Evolutionary conservation across 805 yeast genomes (phyloP).

Genomic region (Cyberlindnera galapagoensis): DNA sequence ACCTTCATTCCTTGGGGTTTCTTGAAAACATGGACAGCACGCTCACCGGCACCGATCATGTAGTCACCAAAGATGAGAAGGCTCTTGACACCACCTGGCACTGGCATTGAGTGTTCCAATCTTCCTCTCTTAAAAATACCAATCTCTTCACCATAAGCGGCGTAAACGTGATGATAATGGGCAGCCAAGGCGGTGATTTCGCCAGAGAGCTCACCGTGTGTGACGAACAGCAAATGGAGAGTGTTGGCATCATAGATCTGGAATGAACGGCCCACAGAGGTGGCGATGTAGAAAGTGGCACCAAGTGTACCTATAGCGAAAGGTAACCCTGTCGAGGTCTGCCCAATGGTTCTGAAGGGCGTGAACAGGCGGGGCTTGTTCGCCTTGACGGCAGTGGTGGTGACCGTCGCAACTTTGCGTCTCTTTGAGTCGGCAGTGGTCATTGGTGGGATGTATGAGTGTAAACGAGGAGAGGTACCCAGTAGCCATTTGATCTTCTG

Average conservation of each 20-base stretch:
- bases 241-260: slow-evolving; percentile 92
- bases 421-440: slow-evolving; percentile 13
- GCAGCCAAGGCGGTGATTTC: slow-evolving; percentile 69
- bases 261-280: slow-evolving; percentile 83
- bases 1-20: slow-evolving; percentile 37
- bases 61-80: slow-evolving; percentile 72
- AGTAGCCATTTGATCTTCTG: neutral
- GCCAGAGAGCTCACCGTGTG: slow-evolving; percentile 66
- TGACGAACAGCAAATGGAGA: slow-evolving; percentile 77
- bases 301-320: slow-evolving; percentile 88
- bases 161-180: slow-evolving; percentile 79
- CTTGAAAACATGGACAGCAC: slow-evolving; percentile 48
- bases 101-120: slow-evolving; percentile 35
- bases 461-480: neutral
- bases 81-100: slow-evolving; percentile 37
- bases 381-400: slow-evolving; percentile 1
- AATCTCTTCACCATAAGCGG: slow-evolving; percentile 61
- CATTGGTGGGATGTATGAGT: slow-evolving; percentile 2
- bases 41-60: slow-evolving; percentile 50
- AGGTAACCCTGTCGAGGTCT: slow-evolving; percentile 81
- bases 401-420: slow-evolving; percentile 11
- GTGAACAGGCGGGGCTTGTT: slow-evolving; percentile 57
- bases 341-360: slow-evolving; percentile 85
- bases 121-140: slow-evolving; percentile 83
- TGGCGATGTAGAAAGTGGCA: slow-evolving; percentile 76